Conservation (phyloP, 306 rosid species). For the Oxytropis ochrocephala region DNA sequence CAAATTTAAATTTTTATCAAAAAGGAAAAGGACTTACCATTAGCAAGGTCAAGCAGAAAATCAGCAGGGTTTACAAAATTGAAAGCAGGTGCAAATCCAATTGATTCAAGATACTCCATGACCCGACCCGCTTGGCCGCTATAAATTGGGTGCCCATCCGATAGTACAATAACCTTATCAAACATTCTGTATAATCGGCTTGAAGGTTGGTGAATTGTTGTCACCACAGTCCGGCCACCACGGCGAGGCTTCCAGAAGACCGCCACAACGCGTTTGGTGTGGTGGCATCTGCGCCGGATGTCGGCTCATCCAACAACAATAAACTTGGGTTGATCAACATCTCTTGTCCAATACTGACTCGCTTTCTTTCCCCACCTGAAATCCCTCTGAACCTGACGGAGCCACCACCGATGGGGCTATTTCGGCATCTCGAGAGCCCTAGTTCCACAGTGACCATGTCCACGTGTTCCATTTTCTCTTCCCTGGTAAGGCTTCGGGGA, state of each 20-base stretch:
- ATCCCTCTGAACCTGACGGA: slow-evolving; percentile 38
- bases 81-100: slow-evolving; percentile 46
- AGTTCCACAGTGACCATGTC: slow-evolving; percentile 42
- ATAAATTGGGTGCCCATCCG: slow-evolving; percentile 53
- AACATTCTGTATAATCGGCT: slow-evolving; percentile 58
- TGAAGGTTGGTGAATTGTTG: slow-evolving; percentile 68
- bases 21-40: slow-evolving; percentile 32
- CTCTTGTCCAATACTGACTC: slow-evolving; percentile 76
- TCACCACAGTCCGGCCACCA: slow-evolving; percentile 56
- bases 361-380: slow-evolving; percentile 64
- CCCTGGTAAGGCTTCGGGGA: slow-evolving; percentile 36
- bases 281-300: slow-evolving; percentile 66
- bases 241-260: slow-evolving; percentile 33
- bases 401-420: slow-evolving; percentile 42
- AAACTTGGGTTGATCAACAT: slow-evolving; percentile 61
- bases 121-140: slow-evolving; percentile 44
- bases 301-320: slow-evolving; percentile 59
- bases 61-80: slow-evolving; percentile 64
- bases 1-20: no score
- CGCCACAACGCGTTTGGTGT: slow-evolving; percentile 46
- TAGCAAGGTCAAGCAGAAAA: slow-evolving; percentile 67
- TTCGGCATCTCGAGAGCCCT: slow-evolving; percentile 44
- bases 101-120: slow-evolving; percentile 48
- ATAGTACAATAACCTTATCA: slow-evolving; percentile 55
- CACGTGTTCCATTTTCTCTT: slow-evolving; percentile 51